Base-by-base conservation (phyloP, 2,329 filamentous ascomycete species). In the Monosporascus sp. region DNA sequence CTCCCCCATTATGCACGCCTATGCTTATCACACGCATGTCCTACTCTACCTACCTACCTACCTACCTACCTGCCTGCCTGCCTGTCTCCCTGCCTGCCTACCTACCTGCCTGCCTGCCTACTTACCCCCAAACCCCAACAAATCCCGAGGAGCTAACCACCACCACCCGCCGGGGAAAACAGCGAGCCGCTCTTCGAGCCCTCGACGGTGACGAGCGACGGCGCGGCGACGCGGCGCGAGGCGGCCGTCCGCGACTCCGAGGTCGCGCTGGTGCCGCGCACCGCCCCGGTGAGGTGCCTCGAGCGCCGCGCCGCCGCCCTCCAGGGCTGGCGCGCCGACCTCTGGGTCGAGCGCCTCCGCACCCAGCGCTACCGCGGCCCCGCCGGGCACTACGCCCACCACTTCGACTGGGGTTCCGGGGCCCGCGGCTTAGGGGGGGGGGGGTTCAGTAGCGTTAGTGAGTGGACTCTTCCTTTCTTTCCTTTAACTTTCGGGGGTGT, bases 401-500 rank as follows among this genome's bases (percentile, higher is more conserved):
- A 82, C 63, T 81, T 77, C 57, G 79, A 82, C 68, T 81, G 77
- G 77, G 77, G 72, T 50, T 69, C 79, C 27, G 78, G 78, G 55
- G 74, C 76, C 57, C 77, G 73, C 46, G 74, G 71, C 54, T 72
- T 70, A 71, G 74, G 73, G 1, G 69, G 70, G 72, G 74, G 73
- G 1, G 69, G 79, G 9, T 76, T 79, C 44, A 78, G 77, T 31
- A 46, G 43, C 24, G 25, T 46, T 7, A 46, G 38, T 41, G 9
- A n/a, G 38, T 41, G 3, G 17, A n/a, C 18, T 18, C 38, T 41
- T 18, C 18, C 9, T 41, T 20, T 41, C 18, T 41, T 41, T 18
- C 38, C 18, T 2, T 8, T 2, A 3, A 5, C 18, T 20, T 41
- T 20, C 18, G 3, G 17, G 14, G 17, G 17, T 4, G 17, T n/a